Base-by-base conservation (phyloP, 2,329 filamentous ascomycete species). In the Ambrosiella xylebori region DNA sequence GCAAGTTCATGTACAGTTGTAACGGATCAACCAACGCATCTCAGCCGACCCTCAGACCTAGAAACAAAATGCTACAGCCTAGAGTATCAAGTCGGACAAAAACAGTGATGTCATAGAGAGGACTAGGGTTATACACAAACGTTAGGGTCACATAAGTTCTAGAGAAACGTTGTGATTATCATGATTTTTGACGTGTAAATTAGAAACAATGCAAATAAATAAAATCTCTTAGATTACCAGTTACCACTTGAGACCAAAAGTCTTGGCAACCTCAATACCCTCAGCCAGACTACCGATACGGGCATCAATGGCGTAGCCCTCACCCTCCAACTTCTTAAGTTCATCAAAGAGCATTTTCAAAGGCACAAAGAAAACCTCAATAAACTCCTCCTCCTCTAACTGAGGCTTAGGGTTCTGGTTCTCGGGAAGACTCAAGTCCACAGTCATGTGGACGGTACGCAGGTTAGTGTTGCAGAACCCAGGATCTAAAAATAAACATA, bases 311-410 rank as follows among this genome's bases (percentile, higher is more conserved):
- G 84, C 86, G 68, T 79, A 89, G 0, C 87, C 87, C 62, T 88
- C 73, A 1, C 71, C 71, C 65, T 89, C 85, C 1, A 89, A 72
- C 62, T 68, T 76, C 67, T 80, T 80, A 66, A 82, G 82, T 65
- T 85, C 81, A 0, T 75, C 75, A 72, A 84, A 88, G 44, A 91
- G 68, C 12, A 76, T 72, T 17, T 69, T 71, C 49, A 91, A 66
- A 5, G 81, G 82, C 7, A 88, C 75, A 7, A 78, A 79, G 65
- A 91, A 90, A 39, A 83, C 82, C 67, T 90, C 85, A 65, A 91
- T 90, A 66, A 89, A 90, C 70, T 91, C 86, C 62, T 81, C 84
- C 35, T 89, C 86, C 66, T 91, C 86, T 6, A 90, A 74, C 65
- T 85, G 72, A 0, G 86, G 82, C 67, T 81, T 75, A 1, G 80